These are phyloP conservation scores for Thalassia testudinum DNA, from an alignment of 116 monocot species.

Conservation along the genomic window DNA sequence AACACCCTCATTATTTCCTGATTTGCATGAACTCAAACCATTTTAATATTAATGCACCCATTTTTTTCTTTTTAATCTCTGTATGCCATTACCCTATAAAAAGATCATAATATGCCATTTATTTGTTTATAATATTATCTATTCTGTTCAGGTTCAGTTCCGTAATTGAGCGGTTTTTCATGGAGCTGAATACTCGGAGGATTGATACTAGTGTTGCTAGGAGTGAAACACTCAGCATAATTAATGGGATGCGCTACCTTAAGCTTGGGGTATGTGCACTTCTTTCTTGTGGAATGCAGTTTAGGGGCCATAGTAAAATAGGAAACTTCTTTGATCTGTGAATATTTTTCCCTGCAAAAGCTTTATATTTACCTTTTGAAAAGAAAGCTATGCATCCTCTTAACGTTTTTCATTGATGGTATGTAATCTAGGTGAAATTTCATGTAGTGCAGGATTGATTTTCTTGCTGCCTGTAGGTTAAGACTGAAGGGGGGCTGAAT, in stretches of 20 bases:
- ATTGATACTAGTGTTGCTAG: constrained; percentile 79
- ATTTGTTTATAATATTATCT: too few relatives aligned
- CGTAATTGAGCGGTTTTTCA: constrained; percentile 94
- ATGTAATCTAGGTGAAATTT: too few relatives aligned
- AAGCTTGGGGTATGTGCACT: constrained; percentile 87
- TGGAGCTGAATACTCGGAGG: constrained; percentile 85
- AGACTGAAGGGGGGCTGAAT: constrained; percentile 85
- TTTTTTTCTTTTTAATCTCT: neutral
- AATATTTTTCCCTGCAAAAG: neutral
- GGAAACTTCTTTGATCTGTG: neutral
- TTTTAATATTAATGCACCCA: neutral
- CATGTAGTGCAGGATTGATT: too few relatives aligned
- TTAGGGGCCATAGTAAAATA: neutral
- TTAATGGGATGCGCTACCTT: constrained; percentile 99
- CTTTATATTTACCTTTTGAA: too few relatives aligned
- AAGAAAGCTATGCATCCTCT: neutral
- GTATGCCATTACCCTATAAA: neutral
- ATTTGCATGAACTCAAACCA: too few relatives aligned
- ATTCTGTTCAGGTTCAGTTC: constrained; percentile 71
- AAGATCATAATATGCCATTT: too few relatives aligned
- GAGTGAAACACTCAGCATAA: constrained; percentile 98
- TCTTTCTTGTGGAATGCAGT: neutral
- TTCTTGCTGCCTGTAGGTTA: constrained; percentile 32
- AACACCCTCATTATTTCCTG: too few relatives aligned
- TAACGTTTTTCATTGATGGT: too few relatives aligned